Evolutionary conservation across 768 basidiomycete genomes (phyloP).

Genomic region (Ramaria sp.): DNA sequence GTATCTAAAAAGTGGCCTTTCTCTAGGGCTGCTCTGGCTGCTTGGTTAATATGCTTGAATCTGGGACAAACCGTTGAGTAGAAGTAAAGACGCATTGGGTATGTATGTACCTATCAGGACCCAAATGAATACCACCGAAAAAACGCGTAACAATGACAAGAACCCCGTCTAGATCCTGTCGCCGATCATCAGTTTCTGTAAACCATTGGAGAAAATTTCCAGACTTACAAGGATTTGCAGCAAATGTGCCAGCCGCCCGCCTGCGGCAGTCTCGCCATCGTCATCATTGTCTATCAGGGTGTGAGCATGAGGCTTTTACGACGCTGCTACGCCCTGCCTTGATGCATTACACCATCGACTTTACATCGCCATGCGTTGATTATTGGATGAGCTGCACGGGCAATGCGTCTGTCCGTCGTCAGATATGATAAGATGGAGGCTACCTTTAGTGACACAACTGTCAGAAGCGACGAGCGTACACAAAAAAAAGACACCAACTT

Average conservation of each 20-base stretch:
- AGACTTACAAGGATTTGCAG: conserved; percentile 69
- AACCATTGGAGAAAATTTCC: neutral
- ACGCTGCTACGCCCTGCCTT: conserved; percentile 38
- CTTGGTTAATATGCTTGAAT: conserved; percentile 82
- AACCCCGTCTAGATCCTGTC: conserved; percentile 70
- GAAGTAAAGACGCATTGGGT: neutral
- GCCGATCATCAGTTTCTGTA: neutral
- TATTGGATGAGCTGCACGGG: conserved; percentile 66
- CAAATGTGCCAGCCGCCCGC: conserved; percentile 81
- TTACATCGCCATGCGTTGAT: conserved; percentile 81
- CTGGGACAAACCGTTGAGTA: conserved; percentile 11
- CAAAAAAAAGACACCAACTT: conserved; percentile 35
- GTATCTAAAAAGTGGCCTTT: conserved; percentile 75
- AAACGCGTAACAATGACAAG: conserved; percentile 89
- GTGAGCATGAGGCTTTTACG: neutral
- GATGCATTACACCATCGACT: conserved; percentile 54
- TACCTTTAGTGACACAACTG: conserved; percentile 34
- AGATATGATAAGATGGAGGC: conserved; percentile 54
- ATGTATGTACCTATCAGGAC: conserved; percentile 70
- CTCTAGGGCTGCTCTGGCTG: conserved; percentile 85
- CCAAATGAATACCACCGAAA: conserved; percentile 87
- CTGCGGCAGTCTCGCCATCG: conserved; percentile 90
- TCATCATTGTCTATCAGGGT: conserved; percentile 73
- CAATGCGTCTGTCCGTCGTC: conserved; percentile 60
- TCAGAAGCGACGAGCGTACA: conserved; percentile 11